phyloP scores from a whole-genome alignment of 805 yeast genomes.

The Spathaspora gorwiae region DNA sequence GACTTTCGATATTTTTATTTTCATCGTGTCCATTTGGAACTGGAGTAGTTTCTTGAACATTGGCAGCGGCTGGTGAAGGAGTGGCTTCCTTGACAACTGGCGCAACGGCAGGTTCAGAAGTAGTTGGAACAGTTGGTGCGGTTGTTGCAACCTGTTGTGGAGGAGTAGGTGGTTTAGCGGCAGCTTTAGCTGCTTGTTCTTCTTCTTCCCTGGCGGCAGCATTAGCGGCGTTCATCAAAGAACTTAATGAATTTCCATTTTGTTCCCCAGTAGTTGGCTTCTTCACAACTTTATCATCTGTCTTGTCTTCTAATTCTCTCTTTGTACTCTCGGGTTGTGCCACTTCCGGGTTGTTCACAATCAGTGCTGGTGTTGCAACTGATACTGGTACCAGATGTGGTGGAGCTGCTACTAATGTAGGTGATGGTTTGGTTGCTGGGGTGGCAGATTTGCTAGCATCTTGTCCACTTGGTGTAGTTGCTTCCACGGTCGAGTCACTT shows the following conservation, averaged over 20 bases:
- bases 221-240: constrained; percentile 27
- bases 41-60: constrained; percentile 2
- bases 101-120: constrained; percentile 6
- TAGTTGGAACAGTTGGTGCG: constrained; percentile 5
- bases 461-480: constrained; percentile 5
- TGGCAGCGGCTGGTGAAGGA: constrained; percentile 2
- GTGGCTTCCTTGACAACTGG: constrained; percentile 7
- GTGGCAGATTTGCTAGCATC: constrained; percentile 2
- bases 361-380: not conserved
- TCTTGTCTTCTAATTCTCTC: constrained; percentile 37
- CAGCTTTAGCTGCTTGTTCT: constrained; percentile 1
- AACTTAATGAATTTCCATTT: constrained; percentile 15
- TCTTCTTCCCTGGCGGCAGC: constrained; percentile 14
- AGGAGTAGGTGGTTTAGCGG: constrained; percentile 2
- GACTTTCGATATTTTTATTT: not conserved
- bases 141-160: constrained; percentile 2
- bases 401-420: not conserved
- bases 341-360: not conserved
- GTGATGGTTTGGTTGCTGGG: not conserved
- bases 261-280: constrained; percentile 14
- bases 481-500: constrained; percentile 4
- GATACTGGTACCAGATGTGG: not conserved
- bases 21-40: constrained; percentile 5
- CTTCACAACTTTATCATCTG: constrained; percentile 25
- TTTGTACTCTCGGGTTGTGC: constrained; percentile 15